Conservation (phyloP, 2,329 filamentous ascomycete species). For the Talaromyces sp. region DNA sequence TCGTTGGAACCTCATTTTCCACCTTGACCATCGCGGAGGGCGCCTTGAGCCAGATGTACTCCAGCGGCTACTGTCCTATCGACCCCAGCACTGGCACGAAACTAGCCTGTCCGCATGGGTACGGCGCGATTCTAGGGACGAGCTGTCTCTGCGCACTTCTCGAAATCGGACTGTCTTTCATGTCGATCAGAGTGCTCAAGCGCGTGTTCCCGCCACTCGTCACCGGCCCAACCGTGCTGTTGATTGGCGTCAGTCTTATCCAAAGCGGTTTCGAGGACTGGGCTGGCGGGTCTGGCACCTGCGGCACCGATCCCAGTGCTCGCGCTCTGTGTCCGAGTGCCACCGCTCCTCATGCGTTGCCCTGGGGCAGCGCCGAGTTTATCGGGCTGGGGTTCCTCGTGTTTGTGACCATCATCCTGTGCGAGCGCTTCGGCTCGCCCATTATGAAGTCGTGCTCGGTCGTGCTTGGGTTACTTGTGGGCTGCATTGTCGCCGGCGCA, state of each 20-base stretch:
- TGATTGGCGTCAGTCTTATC: constrained; percentile 63
- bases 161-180: constrained; percentile 61
- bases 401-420: constrained; percentile 62
- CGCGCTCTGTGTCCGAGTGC: constrained; percentile 55
- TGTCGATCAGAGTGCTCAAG: constrained; percentile 54
- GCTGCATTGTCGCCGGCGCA: constrained; percentile 62
- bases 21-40: constrained; percentile 61
- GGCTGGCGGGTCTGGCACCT: constrained; percentile 59
- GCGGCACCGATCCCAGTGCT: constrained; percentile 35
- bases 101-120: constrained; percentile 60
- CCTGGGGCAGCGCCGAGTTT: constrained; percentile 59
- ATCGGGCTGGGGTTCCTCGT: constrained; percentile 64
- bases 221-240: constrained; percentile 61
- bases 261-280: constrained; percentile 60
- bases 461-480: constrained; percentile 58
- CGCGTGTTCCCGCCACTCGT: constrained; percentile 64
- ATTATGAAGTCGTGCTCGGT: constrained; percentile 67
- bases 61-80: constrained; percentile 57
- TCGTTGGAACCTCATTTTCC: constrained; percentile 64
- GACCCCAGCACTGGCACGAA: constrained; percentile 43
- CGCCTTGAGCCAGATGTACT: constrained; percentile 59
- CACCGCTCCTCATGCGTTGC: constrained; percentile 55
- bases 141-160: constrained; percentile 44
- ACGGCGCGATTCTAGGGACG: constrained; percentile 60
- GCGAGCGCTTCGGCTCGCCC: constrained; percentile 63